phyloP scores from a whole-genome alignment of 1,284 basidiomycete genomes.

The Irpex rosettiformis region DNA sequence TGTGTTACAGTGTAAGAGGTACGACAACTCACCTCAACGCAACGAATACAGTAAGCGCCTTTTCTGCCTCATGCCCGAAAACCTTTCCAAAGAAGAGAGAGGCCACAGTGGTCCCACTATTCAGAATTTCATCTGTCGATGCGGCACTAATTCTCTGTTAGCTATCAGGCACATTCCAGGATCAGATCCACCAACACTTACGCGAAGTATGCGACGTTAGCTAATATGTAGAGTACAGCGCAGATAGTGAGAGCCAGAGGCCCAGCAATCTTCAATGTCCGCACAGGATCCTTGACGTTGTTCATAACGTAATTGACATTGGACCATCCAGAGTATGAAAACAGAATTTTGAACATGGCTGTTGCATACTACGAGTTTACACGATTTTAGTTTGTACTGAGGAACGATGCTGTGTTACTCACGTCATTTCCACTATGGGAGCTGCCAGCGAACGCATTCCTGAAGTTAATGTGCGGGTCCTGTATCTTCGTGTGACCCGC shows the following conservation, averaged over 20 bases:
- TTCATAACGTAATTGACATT: slow-evolving; percentile 43
- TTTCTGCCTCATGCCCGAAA: slow-evolving; percentile 51
- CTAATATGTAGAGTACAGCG: slow-evolving; percentile 54
- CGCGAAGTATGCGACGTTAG: slow-evolving; percentile 72
- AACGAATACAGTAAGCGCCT: slow-evolving; percentile 55
- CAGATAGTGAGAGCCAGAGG: slow-evolving; percentile 59
- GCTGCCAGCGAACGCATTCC: slow-evolving; percentile 42
- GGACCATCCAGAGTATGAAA: slow-evolving; percentile 42
- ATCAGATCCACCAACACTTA: slow-evolving; percentile 35
- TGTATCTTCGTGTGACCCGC: slow-evolving; percentile 40
- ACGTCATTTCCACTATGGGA: slow-evolving; percentile 72
- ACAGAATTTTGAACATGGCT: slow-evolving; percentile 56
- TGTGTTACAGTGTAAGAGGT: slow-evolving; percentile 12
- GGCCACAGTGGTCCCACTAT: slow-evolving; percentile 52
- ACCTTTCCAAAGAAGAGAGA: slow-evolving; percentile 64
- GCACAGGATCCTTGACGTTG: slow-evolving; percentile 62
- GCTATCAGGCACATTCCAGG: too few species aligned
- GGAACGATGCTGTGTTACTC: slow-evolving; percentile 7
- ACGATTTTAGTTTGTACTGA: too few species aligned
- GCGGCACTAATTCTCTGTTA: slow-evolving; percentile 40
- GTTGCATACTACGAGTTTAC: slow-evolving; percentile 52
- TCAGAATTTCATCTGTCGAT: slow-evolving; percentile 55
- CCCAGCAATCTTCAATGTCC: slow-evolving; percentile 64
- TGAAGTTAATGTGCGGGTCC: slow-evolving; percentile 43
- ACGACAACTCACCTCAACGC: slow-evolving; percentile 34